A percentile compares a stretch with the other conserved stretches of the same genome.
Conservation (phyloP, 129 eudicot species). For the Saposhnikovia divaricata region DNA sequence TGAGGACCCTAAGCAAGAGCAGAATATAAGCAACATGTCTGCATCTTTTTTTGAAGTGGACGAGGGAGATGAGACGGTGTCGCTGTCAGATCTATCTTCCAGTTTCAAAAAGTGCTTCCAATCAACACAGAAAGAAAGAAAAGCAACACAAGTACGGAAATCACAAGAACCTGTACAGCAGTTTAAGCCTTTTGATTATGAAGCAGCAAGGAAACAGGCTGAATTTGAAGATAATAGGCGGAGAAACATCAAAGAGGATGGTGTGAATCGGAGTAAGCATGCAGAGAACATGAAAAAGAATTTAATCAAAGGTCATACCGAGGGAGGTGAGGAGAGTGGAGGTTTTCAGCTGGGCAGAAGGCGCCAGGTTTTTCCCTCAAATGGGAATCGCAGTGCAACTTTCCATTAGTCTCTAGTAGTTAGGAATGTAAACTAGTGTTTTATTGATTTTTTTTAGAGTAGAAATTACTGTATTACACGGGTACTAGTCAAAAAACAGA, state of each 20-base stretch:
- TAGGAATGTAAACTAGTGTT: neutral
- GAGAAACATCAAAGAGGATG: conserved; percentile 3
- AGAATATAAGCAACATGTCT: conserved; percentile 5
- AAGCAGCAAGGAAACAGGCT: conserved; percentile 57
- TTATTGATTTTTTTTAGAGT: neutral
- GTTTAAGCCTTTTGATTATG: conserved; percentile 77
- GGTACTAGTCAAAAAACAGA: neutral
- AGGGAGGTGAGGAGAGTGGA: conserved; percentile 32
- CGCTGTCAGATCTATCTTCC: conserved; percentile 77
- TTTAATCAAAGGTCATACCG: conserved; percentile 6
- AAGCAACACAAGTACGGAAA: conserved; percentile 14
- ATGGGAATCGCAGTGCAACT: conserved; percentile 90
- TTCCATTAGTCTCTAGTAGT: conserved; percentile 32
- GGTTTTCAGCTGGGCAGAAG: conserved; percentile 63
- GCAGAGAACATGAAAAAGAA: conserved; percentile 21
- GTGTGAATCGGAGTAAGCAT: conserved; percentile 17
- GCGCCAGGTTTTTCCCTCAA: conserved; percentile 88
- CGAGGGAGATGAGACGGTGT: conserved; percentile 39
- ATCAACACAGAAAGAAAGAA: conserved; percentile 25
- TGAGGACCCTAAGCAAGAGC: conserved; percentile 4
- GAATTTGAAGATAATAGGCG: conserved; percentile 40
- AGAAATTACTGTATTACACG: neutral
- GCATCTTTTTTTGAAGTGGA: conserved; percentile 7
- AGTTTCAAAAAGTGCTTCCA: conserved; percentile 67
- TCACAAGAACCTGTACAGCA: conserved; percentile 20